Conservation (phyloP, 805 yeast genomes). For the Candida ficus region DNA sequence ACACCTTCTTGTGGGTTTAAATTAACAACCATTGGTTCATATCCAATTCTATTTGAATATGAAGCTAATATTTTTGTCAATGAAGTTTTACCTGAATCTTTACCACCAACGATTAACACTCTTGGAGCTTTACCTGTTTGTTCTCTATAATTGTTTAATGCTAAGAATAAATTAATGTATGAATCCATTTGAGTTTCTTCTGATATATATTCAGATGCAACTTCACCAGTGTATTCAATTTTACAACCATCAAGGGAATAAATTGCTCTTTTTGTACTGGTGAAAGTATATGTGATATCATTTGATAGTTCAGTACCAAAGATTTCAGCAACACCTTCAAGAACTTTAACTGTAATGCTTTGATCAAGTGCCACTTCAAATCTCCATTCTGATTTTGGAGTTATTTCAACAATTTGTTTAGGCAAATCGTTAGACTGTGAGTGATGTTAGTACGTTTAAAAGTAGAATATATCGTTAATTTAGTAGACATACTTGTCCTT, state of each 20-base stretch:
- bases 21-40: slow-evolving; percentile 70
- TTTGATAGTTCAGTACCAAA: slow-evolving; percentile 89
- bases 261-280: slow-evolving; percentile 49
- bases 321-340: slow-evolving; percentile 76
- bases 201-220: slow-evolving; percentile 55
- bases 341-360: slow-evolving; percentile 44
- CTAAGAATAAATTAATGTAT: slow-evolving; percentile 68
- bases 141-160: slow-evolving; percentile 53
- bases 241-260: slow-evolving; percentile 63
- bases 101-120: slow-evolving; percentile 69
- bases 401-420: slow-evolving; percentile 17
- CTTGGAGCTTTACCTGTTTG: slow-evolving; percentile 29
- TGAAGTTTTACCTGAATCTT: slow-evolving; percentile 74
- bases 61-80: slow-evolving; percentile 62
- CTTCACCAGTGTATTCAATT: slow-evolving; percentile 36
- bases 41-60: slow-evolving; percentile 70
- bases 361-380: slow-evolving; percentile 58
- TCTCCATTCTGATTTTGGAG: slow-evolving; percentile 62
- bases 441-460: not conserved
- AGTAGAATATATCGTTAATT: not conserved
- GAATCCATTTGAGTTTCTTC: slow-evolving; percentile 66
- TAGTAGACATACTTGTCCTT: not conserved
- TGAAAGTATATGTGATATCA: slow-evolving; percentile 55
- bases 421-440: not conserved
- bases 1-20: slow-evolving; percentile 71